These are phyloP conservation scores for Chenopodium formosanum DNA, from an alignment of 148 eudicot genomes.

Conservation along the genomic window DNA sequence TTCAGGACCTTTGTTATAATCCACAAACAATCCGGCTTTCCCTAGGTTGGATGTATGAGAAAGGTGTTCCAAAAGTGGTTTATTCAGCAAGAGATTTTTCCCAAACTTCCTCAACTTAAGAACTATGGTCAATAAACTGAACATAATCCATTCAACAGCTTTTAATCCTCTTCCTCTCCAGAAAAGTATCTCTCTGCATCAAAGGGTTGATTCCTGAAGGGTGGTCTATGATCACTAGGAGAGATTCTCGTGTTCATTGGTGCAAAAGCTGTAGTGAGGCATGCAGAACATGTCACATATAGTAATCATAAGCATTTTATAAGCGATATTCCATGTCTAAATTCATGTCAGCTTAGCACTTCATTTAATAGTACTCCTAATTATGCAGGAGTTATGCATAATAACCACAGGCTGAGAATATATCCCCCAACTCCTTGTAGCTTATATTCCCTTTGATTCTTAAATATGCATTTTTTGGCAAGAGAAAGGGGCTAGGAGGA, in stretches of 20 bases:
- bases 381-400: too few species aligned
- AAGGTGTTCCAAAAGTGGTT: not conserved
- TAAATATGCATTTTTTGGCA: not conserved
- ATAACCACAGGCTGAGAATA: not conserved
- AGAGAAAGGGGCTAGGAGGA: not conserved
- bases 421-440: not conserved
- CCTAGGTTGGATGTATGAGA: not conserved
- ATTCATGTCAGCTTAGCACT: conserved; percentile 1
- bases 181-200: conserved; percentile 61
- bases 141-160: not conserved
- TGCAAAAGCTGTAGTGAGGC: conserved; percentile 79
- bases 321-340: not conserved
- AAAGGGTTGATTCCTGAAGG: conserved; percentile 53
- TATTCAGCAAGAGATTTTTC: not conserved
- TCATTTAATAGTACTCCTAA: not conserved
- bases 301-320: not conserved
- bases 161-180: conserved; percentile 40
- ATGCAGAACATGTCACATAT: conserved; percentile 17
- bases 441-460: not conserved
- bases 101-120: not conserved
- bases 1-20: not conserved
- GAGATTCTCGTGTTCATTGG: conserved; percentile 62
- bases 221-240: conserved; percentile 33
- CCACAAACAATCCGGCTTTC: not conserved
- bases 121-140: conserved; percentile 1